Base-by-base conservation (phyloP, 208 protist species). In the Trypanosoma scelopori region DNA sequence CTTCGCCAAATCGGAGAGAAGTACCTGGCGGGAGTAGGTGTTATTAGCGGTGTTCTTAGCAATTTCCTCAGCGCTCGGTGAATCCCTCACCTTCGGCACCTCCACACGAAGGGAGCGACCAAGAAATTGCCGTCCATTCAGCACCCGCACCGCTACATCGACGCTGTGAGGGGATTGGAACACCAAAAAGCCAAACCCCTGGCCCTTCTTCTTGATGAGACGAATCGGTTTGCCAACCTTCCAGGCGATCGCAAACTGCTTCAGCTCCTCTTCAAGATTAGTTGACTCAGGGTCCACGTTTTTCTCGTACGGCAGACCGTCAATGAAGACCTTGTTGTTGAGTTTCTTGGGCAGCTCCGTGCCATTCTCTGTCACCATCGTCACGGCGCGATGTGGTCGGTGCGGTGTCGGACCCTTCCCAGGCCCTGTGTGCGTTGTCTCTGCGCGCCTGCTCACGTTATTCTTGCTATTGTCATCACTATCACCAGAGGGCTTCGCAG, bases 241-340 rank as follows among this genome's bases (percentile, higher is more conserved):
- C 91, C 87, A 94, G 22, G 84, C 84, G 6, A 69, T 72, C 5
- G 73, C 81, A 71, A 96, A 94, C 76, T 92, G 81, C 47, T 85
- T 70, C 20, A 96, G 55, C 74, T 94, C 87, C 18, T 92, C 91
- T 74, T 96, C 85, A 18, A 96, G 69, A 15, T 74, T 78, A 3
- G 84, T 60, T 65, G 81, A 73, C 12, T 82, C 83, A 20, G 78
- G 62, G 60, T 78, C 76, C 15, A 65, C 35, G 55, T 79, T 60
- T 75, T 91, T 79, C 18, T 82, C 80, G 71, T 91, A 96, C 22
- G 91, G 91, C 53, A 96, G 81, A 25, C 91, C 91, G 51, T 96
- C 91, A 49, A 96, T 84, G 62, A 96, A 96, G 0, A 96, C 82
- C 64, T 92, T 92, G 60, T 79, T 93, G 81, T 96, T 96, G 22